Percentiles rank a stretch among this genome's conserved stretches.
phyloP scores from a whole-genome alignment of 2,329 filamentous ascomycete species.

The Lecanicillium sp. region DNA sequence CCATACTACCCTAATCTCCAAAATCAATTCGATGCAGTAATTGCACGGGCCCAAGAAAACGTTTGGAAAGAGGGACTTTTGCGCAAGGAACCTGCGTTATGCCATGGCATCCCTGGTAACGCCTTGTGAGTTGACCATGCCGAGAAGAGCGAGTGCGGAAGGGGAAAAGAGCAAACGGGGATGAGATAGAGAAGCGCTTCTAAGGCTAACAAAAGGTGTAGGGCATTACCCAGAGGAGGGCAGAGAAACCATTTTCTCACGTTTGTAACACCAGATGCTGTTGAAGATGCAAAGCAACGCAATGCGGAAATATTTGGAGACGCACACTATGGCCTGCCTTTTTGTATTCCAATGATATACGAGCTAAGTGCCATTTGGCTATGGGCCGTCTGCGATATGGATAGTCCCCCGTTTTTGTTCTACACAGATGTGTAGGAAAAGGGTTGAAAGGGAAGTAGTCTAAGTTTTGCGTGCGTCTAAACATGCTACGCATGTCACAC shows the following conservation, averaged over 20 bases:
- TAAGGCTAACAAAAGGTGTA: constrained; percentile 10
- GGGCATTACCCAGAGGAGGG: constrained; percentile 22
- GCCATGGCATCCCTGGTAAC: constrained; percentile 58
- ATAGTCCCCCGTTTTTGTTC: constrained; percentile 24
- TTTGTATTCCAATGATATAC: constrained; percentile 25
- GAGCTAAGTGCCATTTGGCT: constrained; percentile 29
- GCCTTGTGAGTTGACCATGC: constrained; percentile 44
- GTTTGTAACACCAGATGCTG: constrained; percentile 46
- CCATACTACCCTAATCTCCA: constrained; percentile 46
- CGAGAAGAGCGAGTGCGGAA: no score
- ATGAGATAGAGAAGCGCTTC: no score
- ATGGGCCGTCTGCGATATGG: constrained; percentile 25
- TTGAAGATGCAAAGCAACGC: constrained; percentile 33
- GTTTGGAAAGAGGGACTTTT: constrained; percentile 50
- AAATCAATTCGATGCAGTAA: constrained; percentile 42
- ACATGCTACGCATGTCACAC: not conserved
- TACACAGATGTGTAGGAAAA: constrained; percentile 25
- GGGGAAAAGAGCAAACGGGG: no score
- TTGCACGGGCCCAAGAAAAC: constrained; percentile 41
- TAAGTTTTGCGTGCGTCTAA: not conserved
- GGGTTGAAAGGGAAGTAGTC: not conserved
- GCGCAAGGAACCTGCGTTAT: constrained; percentile 56
- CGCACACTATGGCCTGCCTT: constrained; percentile 26
- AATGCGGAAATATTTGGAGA: constrained; percentile 25
- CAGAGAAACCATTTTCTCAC: constrained; percentile 46